Base-by-base conservation (phyloP, 2,329 filamentous ascomycete species). In the Lojkania enalia region DNA sequence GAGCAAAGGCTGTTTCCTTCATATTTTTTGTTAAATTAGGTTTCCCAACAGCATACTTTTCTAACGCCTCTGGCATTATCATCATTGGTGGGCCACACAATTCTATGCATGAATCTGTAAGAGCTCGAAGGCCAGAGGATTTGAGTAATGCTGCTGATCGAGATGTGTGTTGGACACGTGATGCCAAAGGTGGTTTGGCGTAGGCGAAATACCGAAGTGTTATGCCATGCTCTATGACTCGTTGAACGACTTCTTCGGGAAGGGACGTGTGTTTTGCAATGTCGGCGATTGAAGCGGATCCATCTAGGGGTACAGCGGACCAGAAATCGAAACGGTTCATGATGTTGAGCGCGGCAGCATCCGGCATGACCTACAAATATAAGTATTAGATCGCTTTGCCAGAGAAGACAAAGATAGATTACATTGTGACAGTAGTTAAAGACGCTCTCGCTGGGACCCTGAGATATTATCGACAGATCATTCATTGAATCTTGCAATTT, bases 261-360 rank as follows among this genome's bases (percentile, higher is more conserved):
- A 67, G 55, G 11, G 51, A 50, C 4, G 54, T 56, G 18, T 54
- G 39, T n/a, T 49, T 44, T 12, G 67, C 60, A 32, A 71, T 55
- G 1, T 66, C 52, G n/a, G 55, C 40, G 15, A 58, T 57, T 1
- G 74, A 73, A 5, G 76, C 74, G 3, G 70, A 65, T 13, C 74
- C 75, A 18, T 73, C 64, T 1, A 79, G 40, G 2, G 78, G 77
- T 4, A 81, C 76, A 4, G 74, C 72, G 9, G 69, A 64, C 74
- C 76, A 80, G 54, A 80, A 78, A 52, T 79, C 64, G 55, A 80
- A 80, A 49, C 76, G 66, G 55, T 79, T 79, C 13, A 80, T 62
- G 12, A 77, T 62, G 51, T 77, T 76, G 27, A 80, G 67, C 21
- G 52, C 55, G 5, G 73, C 67, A 3, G 71, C 66, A 48, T 78